These are phyloP conservation scores for Erythrophleum fordii DNA, from an alignment of 306 rosid genomes.

Conservation along the genomic window DNA sequence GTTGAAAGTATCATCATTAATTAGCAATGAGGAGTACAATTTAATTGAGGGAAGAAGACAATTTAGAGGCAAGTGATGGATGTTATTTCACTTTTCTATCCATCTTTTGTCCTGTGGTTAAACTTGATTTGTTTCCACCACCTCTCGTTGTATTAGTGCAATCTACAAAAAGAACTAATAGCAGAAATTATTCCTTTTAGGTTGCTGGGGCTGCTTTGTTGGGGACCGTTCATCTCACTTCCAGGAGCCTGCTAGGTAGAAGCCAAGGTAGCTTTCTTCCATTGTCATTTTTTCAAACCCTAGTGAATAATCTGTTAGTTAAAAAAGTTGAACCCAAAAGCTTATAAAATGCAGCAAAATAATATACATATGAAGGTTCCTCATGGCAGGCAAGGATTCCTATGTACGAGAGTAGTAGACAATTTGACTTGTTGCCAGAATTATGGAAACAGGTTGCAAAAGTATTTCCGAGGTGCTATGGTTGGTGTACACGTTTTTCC, in stretches of 20 bases:
- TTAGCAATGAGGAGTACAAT: not conserved
- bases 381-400: conserved; percentile 29
- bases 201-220: not conserved
- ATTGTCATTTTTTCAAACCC: not conserved
- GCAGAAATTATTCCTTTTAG: not conserved
- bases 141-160: not conserved
- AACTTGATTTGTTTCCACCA: not conserved
- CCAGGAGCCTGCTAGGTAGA: not conserved
- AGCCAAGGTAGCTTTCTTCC: not conserved
- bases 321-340: not conserved
- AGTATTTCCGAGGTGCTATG: conserved; percentile 40
- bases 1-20: not conserved
- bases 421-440: conserved; percentile 54
- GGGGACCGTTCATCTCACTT: not conserved
- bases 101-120: not conserved
- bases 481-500: conserved; percentile 43
- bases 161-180: not conserved
- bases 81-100: not conserved
- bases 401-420: conserved; percentile 37
- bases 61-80: not conserved
- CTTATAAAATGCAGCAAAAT: not conserved
- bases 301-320: not conserved
- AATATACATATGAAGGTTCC: conserved; percentile 40
- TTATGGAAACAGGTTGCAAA: conserved; percentile 46
- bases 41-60: not conserved